Evolutionary conservation across 2,329 filamentous ascomycete genomes (phyloP).

Genomic region (Fusarium anguioides): DNA sequence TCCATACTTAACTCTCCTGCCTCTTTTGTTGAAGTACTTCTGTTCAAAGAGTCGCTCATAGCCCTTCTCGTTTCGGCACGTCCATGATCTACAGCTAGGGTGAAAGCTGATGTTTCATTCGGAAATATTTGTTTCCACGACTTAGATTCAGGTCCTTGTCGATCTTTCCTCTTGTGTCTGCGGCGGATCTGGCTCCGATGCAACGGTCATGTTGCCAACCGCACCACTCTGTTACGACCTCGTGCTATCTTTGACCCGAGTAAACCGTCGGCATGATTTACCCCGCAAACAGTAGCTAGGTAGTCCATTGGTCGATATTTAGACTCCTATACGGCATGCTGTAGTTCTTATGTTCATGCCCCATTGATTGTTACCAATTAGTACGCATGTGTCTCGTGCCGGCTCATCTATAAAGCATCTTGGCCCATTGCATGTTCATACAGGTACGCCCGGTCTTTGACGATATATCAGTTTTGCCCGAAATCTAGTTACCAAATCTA

Average conservation of each 20-base stretch:
- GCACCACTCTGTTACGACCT: background rate
- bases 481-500: too few species aligned
- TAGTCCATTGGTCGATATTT: too few species aligned
- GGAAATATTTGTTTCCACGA: conserved; percentile 4
- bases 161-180: background rate
- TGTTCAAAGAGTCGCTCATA: background rate
- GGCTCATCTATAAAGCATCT: too few species aligned
- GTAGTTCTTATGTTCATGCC: too few species aligned
- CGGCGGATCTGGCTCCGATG: background rate
- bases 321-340: background rate
- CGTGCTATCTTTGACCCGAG: conserved; percentile 18
- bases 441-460: too few species aligned
- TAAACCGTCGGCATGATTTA: background rate
- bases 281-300: background rate
- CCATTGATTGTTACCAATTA: background rate
- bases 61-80: background rate
- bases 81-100: background rate
- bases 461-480: too few species aligned
- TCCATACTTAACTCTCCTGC: too few species aligned
- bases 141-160: background rate
- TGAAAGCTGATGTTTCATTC: background rate
- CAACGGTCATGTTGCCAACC: background rate
- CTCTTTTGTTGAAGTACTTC: background rate
- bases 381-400: background rate
- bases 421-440: too few species aligned